Evolutionary conservation across 2,329 filamentous ascomycete genomes (phyloP).

Genomic region (Rachicladosporium sp.): DNA sequence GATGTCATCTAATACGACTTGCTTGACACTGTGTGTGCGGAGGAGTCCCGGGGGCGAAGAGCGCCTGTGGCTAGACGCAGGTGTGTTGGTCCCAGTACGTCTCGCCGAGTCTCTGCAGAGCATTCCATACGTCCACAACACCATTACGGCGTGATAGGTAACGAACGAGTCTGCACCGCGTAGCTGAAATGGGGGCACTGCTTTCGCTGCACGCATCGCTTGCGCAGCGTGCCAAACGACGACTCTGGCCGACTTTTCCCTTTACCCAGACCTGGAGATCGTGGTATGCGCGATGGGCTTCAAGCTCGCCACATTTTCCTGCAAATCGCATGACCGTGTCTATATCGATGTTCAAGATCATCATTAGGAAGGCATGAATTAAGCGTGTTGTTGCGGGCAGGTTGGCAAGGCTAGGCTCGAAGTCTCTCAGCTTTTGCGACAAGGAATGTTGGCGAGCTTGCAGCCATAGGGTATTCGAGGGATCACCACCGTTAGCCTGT

Average conservation of each 20-base stretch:
- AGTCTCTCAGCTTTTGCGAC: conserved; percentile 7
- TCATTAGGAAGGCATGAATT: conserved; percentile 10
- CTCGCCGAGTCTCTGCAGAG: conserved; percentile 7
- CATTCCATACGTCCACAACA: conserved; percentile 12
- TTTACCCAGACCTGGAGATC: conserved; percentile 8
- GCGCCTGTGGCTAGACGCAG: background rate
- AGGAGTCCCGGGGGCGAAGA: no score
- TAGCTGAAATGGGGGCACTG: conserved; percentile 9
- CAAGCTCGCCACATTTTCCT: conserved; percentile 11
- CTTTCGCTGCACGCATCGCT: conserved; percentile 7
- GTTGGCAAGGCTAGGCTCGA: background rate
- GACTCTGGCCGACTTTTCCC: conserved; percentile 10
- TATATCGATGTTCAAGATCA: conserved; percentile 9
- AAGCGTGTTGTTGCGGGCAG: conserved; percentile 5
- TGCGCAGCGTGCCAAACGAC: conserved; percentile 12
- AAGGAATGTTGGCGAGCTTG: conserved; percentile 10
- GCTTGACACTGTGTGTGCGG: no score
- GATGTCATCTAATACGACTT: conserved; percentile 8
- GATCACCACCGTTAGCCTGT: conserved; percentile 4
- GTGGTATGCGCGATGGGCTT: conserved; percentile 12
- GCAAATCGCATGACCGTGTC: conserved; percentile 11
- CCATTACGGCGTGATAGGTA: conserved; percentile 11
- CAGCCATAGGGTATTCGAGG: conserved; percentile 11
- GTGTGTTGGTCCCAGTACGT: conserved; percentile 5
- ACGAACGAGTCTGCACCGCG: conserved; percentile 10